Percentiles rank a stretch among this genome's conserved stretches.
These are phyloP conservation scores for Aspergillus flavus DNA, from an alignment of 2,329 filamentous ascomycete genomes.

Conservation along the genomic window DNA sequence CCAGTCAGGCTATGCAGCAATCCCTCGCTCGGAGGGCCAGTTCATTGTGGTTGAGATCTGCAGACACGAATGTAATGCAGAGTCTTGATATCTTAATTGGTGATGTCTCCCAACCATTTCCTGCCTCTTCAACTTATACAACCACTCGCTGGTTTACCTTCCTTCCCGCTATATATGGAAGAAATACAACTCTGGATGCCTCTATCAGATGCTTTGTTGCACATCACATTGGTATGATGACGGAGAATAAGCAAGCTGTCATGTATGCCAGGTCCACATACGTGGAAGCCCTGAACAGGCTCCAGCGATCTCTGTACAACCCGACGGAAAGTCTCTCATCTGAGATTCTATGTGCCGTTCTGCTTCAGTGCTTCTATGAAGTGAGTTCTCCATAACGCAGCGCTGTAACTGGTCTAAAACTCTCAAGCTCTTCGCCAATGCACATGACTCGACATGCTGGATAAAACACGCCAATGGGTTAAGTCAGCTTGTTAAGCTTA, in stretches of 20 bases:
- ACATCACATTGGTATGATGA: constrained; percentile 27
- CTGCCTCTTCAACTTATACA: constrained; percentile 20
- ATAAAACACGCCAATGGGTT: constrained; percentile 35
- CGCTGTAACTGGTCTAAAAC: no score
- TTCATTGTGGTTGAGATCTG: constrained; percentile 9
- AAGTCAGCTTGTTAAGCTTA: constrained; percentile 26
- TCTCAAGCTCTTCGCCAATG: constrained; percentile 29
- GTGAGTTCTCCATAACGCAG: constrained; percentile 13
- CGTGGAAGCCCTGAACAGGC: constrained; percentile 26
- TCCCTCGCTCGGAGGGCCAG: constrained; percentile 1
- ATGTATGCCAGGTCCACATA: constrained; percentile 29
- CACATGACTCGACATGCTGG: constrained; percentile 28
- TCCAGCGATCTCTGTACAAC: constrained; percentile 24
- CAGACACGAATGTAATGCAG: constrained; percentile 26
- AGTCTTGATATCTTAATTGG: constrained; percentile 24
- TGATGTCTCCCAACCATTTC: constrained; percentile 26
- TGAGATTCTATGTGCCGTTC: constrained; percentile 31
- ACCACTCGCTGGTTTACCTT: constrained; percentile 27
- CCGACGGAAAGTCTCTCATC: constrained; percentile 26
- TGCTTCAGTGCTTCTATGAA: constrained; percentile 35
- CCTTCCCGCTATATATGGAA: constrained; percentile 29
- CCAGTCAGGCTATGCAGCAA: constrained; percentile 3
- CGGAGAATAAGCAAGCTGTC: constrained; percentile 24
- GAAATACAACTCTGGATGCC: constrained; percentile 27
- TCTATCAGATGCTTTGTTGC: constrained; percentile 30